phyloP scores from a whole-genome alignment of 768 basidiomycete species.

The Cyclocybe cylindracea region DNA sequence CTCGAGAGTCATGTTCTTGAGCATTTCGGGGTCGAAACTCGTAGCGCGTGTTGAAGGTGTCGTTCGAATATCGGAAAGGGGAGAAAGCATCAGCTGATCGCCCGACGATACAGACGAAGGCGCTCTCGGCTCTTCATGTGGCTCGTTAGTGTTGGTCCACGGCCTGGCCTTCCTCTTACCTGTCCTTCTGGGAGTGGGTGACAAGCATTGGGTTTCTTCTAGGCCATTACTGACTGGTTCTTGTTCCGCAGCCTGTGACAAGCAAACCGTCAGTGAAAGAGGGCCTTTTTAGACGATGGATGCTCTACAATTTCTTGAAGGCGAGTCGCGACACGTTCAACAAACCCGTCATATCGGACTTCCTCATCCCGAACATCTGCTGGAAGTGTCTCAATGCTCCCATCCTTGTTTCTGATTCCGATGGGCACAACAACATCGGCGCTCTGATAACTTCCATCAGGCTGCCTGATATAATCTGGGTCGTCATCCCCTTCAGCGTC shows the following conservation, averaged over 20 bases:
- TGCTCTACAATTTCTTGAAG: conserved; percentile 56
- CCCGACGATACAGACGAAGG: conserved; percentile 8
- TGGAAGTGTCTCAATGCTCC: conserved; percentile 47
- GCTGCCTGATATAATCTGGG: conserved; percentile 38
- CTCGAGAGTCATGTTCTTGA: conserved; percentile 28
- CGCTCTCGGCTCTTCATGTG: background rate
- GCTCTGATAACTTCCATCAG: conserved; percentile 36
- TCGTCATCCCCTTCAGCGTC: conserved; percentile 68
- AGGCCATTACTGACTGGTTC: conserved; percentile 22
- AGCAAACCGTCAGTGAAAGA: background rate
- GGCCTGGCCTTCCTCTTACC: background rate
- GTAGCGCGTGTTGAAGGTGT: conserved; percentile 16
- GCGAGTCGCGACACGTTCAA: conserved; percentile 51
- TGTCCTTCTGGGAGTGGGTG: conserved; percentile 13
- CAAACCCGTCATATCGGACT: conserved; percentile 50
- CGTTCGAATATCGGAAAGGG: conserved; percentile 24
- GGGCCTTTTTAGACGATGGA: background rate
- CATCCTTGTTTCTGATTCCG: conserved; percentile 59
- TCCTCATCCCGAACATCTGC: conserved; percentile 35
- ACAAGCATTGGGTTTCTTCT: conserved; percentile 55
- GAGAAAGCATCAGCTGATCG: conserved; percentile 15
- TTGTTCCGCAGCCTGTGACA: conserved; percentile 12
- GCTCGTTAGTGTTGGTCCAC: background rate
- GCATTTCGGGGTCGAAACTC: conserved; percentile 28
- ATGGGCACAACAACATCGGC: conserved; percentile 41